A percentile compares a stretch with the other conserved stretches of the same genome.
These are phyloP conservation scores for Colletotrichum tofieldiae DNA, from an alignment of 2,329 filamentous ascomycete genomes.

Conservation along the genomic window DNA sequence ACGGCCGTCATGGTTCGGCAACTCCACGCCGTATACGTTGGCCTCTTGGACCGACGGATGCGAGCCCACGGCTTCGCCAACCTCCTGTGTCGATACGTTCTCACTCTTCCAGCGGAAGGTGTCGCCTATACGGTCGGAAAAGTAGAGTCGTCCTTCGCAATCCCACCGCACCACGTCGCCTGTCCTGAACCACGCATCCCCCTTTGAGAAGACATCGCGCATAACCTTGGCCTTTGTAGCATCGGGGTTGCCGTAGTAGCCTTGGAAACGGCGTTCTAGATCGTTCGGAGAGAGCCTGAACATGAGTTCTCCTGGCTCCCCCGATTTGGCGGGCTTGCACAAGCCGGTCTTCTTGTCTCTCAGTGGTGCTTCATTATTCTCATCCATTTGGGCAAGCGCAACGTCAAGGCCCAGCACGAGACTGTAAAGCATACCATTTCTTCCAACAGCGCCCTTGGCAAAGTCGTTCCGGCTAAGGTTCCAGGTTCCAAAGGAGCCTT, in stretches of 20 bases:
- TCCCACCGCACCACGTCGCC: constrained; percentile 87
- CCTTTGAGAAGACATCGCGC: constrained; percentile 79
- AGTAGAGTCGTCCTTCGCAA: constrained; percentile 80
- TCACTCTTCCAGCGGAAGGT: constrained; percentile 88
- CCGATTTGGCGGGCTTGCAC: constrained; percentile 71
- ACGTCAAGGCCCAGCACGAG: constrained; percentile 66
- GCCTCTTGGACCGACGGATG: constrained; percentile 81
- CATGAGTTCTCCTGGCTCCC: constrained; percentile 83
- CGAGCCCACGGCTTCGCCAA: constrained; percentile 80
- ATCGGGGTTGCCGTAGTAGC: constrained; percentile 82
- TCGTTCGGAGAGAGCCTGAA: constrained; percentile 78
- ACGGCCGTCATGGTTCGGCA: constrained; percentile 87
- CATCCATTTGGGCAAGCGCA: constrained; percentile 79
- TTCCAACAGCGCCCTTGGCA: constrained; percentile 83
- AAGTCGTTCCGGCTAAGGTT: constrained; percentile 83
- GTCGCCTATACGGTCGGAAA: constrained; percentile 85
- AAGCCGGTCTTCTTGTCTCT: constrained; percentile 80
- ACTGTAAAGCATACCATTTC: constrained; percentile 75
- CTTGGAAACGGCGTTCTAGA: constrained; percentile 79
- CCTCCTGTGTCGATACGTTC: constrained; percentile 87
- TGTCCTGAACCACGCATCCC: constrained; percentile 87
- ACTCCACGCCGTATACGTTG: constrained; percentile 87
- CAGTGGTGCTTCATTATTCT: constrained; percentile 76
- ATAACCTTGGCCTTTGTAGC: constrained; percentile 83
- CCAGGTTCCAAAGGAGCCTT: constrained; percentile 79